Conservation (phyloP, 371 early-diverging fungal species). For the Rhizopus arrhizus region DNA sequence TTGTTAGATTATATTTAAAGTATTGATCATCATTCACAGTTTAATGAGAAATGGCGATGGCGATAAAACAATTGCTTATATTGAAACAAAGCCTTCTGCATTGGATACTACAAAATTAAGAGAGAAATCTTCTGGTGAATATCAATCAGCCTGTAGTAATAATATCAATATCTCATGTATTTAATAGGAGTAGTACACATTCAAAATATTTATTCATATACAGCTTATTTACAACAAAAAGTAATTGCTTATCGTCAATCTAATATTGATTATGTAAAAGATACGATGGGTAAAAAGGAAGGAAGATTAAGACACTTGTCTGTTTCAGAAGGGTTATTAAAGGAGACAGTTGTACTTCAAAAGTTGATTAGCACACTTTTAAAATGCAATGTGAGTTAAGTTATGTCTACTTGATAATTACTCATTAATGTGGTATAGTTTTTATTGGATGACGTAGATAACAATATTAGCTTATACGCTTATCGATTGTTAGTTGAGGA, state of each 20-base stretch:
- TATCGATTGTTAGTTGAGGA: conserved; percentile 86
- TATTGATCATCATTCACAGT: conserved; percentile 83
- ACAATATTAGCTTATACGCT: conserved; percentile 84
- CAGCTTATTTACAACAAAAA: conserved; percentile 83
- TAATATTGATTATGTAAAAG: conserved; percentile 72
- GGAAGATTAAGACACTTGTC: conserved; percentile 59
- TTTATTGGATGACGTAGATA: conserved; percentile 78
- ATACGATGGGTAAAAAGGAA: conserved; percentile 39
- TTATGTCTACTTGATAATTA: not conserved
- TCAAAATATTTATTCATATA: conserved; percentile 81
- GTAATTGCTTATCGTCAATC: conserved; percentile 73
- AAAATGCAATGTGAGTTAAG: conserved; percentile 69
- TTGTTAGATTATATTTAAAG: conserved; percentile 84
- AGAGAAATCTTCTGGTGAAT: conserved; percentile 62
- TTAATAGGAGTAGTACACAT: conserved; percentile 54
- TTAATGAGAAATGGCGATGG: conserved; percentile 82
- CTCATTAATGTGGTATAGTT: conserved; percentile 24
- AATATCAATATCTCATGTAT: not conserved
- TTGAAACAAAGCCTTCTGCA: conserved; percentile 61
- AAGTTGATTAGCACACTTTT: conserved; percentile 79
- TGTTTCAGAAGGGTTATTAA: conserved; percentile 71
- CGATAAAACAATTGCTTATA: conserved; percentile 69
- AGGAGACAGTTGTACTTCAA: conserved; percentile 78
- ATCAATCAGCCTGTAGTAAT: conserved; percentile 17
- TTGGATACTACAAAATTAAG: conserved; percentile 64